A percentile compares a stretch with the other conserved stretches of the same genome.
These are phyloP conservation scores for Penicillium canariense DNA, from an alignment of 495 filamentous ascomycete genomes.

Conservation along the genomic window DNA sequence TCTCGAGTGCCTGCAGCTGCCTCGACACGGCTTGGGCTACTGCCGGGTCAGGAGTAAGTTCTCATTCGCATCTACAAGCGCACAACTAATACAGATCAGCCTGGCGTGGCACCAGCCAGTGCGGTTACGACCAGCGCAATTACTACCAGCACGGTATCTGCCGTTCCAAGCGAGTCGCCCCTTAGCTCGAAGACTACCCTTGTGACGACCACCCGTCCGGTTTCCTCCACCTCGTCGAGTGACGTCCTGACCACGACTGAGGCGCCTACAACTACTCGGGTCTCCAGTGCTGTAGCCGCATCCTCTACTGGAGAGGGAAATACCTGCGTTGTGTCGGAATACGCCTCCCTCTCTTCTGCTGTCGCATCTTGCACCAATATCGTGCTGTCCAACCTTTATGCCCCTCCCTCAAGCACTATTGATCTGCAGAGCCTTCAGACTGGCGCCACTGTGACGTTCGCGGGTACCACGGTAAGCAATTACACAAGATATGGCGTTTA, in stretches of 20 bases:
- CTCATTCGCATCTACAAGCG: neutral
- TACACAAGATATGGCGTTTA: neutral
- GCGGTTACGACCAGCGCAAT: neutral
- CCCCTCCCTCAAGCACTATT: slow-evolving; percentile 35
- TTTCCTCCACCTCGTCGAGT: neutral
- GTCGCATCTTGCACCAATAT: slow-evolving; percentile 42
- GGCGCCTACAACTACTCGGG: slow-evolving; percentile 13
- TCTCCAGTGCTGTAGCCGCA: slow-evolving; percentile 5
- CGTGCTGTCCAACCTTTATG: slow-evolving; percentile 35
- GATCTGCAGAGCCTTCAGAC: slow-evolving; percentile 34
- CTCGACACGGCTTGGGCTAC: slow-evolving; percentile 24
- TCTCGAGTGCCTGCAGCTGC: slow-evolving; percentile 34
- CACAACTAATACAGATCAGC: neutral
- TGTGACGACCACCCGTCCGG: slow-evolving; percentile 9
- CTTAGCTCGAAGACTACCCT: slow-evolving; percentile 14
- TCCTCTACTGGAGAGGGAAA: slow-evolving; percentile 20
- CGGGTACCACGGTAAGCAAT: slow-evolving; percentile 27
- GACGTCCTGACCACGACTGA: slow-evolving; percentile 3
- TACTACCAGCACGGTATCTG: slow-evolving; percentile 8
- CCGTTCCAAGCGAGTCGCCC: slow-evolving; percentile 4
- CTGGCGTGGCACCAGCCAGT: slow-evolving; percentile 2
- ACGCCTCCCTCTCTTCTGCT: slow-evolving; percentile 41
- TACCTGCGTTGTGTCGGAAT: slow-evolving; percentile 43
- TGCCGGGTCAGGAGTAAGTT: slow-evolving; percentile 8
- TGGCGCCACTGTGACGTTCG: slow-evolving; percentile 43